These are phyloP conservation scores for Dothiorella sarmentorum DNA, from an alignment of 2,329 filamentous ascomycete genomes.

Conservation along the genomic window DNA sequence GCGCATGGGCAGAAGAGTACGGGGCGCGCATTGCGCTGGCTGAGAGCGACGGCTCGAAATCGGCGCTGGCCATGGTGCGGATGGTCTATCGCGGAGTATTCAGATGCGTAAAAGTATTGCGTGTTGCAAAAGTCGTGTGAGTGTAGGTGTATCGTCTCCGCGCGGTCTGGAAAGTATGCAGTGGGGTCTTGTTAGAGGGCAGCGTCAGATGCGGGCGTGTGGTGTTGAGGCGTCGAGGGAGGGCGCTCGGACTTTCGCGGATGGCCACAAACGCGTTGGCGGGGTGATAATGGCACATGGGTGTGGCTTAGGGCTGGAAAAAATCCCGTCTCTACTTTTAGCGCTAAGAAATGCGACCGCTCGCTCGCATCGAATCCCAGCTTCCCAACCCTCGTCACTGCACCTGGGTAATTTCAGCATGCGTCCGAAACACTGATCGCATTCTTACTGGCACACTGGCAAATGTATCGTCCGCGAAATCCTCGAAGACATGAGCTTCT, in stretches of 20 bases:
- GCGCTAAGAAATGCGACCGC: constrained; percentile 1
- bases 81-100: no score
- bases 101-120: no score
- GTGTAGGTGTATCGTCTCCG: neutral
- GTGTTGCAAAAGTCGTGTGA: neutral
- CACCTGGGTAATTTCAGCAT: neutral
- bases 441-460: neutral
- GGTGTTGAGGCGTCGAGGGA: no score
- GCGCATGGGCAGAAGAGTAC: constrained; percentile 52
- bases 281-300: neutral
- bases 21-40: constrained; percentile 59
- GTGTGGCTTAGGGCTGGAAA: constrained; percentile 4
- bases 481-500: constrained; percentile 6
- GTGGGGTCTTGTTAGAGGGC: neutral
- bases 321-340: neutral
- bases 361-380: neutral
- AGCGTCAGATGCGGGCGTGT: neutral
- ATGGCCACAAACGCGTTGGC: no score
- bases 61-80: constrained; percentile 47
- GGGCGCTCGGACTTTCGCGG: no score
- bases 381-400: neutral
- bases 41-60: constrained; percentile 68
- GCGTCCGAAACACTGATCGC: neutral
- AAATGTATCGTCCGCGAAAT: neutral
- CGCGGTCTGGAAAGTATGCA: neutral